A percentile compares a stretch with the other conserved stretches of the same genome.
These are phyloP conservation scores for Lactifluus echinatus DNA, from an alignment of 768 basidiomycete genomes.

Conservation along the genomic window DNA sequence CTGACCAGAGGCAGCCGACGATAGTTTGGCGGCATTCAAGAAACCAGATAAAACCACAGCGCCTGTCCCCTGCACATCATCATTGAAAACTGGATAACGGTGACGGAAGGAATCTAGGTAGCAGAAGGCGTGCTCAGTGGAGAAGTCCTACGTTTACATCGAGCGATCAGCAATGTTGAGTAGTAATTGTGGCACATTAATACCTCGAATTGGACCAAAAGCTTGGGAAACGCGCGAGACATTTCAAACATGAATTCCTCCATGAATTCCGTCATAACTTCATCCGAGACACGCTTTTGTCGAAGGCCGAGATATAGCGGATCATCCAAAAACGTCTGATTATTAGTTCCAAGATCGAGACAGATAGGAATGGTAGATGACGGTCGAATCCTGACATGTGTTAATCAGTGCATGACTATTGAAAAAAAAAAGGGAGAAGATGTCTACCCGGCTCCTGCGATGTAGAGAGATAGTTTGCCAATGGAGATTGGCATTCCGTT, in stretches of 20 bases:
- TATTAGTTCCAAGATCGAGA: constrained; percentile 88
- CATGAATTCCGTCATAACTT: constrained; percentile 75
- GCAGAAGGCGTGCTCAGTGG: constrained; percentile 83
- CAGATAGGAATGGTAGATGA: constrained; percentile 74
- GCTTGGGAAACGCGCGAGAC: constrained; percentile 61
- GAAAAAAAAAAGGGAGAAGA: background rate
- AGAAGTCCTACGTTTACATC: constrained; percentile 72
- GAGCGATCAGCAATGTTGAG: background rate
- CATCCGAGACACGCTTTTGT: constrained; percentile 53
- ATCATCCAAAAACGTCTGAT: constrained; percentile 66
- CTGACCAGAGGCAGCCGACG: constrained; percentile 59
- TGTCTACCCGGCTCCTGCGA: constrained; percentile 78
- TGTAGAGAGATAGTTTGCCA: constrained; percentile 87
- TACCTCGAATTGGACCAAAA: constrained; percentile 81
- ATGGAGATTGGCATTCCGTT: constrained; percentile 86
- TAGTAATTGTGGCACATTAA: constrained; percentile 11
- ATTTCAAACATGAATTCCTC: constrained; percentile 90
- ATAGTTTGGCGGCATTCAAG: constrained; percentile 75
- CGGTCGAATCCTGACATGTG: constrained; percentile 53
- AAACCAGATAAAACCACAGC: constrained; percentile 89
- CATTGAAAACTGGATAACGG: constrained; percentile 72
- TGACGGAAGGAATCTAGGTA: constrained; percentile 72
- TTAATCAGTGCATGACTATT: background rate
- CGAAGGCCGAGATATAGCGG: constrained; percentile 85
- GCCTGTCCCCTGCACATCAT: constrained; percentile 49